Evolutionary conservation across 352 stramenopile species (phyloP), one percentile per base, ranked within the genome.

Genomic region (Elongisporangium prolatum): DNA sequence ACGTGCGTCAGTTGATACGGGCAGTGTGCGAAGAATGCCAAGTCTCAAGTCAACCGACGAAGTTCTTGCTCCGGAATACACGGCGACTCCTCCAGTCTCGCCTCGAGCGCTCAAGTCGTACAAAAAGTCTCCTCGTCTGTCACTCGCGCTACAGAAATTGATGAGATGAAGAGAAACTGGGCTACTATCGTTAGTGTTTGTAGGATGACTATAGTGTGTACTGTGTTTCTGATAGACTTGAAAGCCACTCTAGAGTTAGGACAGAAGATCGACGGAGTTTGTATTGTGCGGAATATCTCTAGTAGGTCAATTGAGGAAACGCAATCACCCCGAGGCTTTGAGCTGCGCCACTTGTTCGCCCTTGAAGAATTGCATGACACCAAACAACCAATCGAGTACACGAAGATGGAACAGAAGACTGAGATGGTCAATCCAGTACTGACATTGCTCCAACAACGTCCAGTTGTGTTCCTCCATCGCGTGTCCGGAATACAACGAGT

Each of bases 361-460:
- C 14, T 53, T 71, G 0, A 58, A 17, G 9, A 63, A 72, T 52
- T 91, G 75, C 17, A 88, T 47, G 48, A 71, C 52, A 21, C 64
- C 55, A 57, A 90, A 64, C 9, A 72, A 21, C 51, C 80, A 86
- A 57, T 94, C 77, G 50, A 89, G 57, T 6, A 91, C 58, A 10
- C 64, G 71, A 24, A 92, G 63, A 49, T 79, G 77, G 28, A 91
- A 71, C 10, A 78, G 56, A 22, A 94, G 72, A 44, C 84, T 86
- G 21, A 77, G 54, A 58, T 91, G 80, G 40, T 94, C 75, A 68
- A 74, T 73, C 75, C 75, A 90, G 52, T 86, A 92, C 49, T 52
- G 49, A 50, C 74, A 21, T 25, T 56, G 67, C 18, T 50, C 53
- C 67, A 67, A 68, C 4, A 72, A 34, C 9, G 59, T 28, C 47